Base-by-base conservation (phyloP, 2,329 filamentous ascomycete genomes). In the Ascochyta lentis region DNA sequence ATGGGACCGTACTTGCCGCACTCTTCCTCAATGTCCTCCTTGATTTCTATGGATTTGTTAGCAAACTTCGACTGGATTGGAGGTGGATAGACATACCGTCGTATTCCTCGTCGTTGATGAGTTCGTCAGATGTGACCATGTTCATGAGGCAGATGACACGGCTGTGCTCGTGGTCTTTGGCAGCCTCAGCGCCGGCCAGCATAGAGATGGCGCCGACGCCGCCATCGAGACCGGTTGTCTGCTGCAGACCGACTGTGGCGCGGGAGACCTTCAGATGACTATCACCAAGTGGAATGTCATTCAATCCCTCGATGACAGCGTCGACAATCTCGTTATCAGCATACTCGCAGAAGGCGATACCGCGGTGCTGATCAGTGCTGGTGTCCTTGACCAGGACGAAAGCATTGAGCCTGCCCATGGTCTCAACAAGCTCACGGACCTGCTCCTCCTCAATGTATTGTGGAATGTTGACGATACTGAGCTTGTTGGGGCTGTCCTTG, bases 151-250 rank as follows among this genome's bases (percentile, higher is more conserved):
- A 94, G 58, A 99, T 76, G 15, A 99, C 94, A 52, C 91, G 86
- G 63, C 90, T 90, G 57, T 89, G 87, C 65, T 96, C 92, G 31
- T 90, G 81, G 31, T 66, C 59, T 57, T 93, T 90, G 52, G 84
- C 84, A 34, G 90, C 89, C 3, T 88, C 91, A 19, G 95, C 96
- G 54, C 94, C 93, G 34, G 95, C 95, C 67, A 99, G 90, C 85
- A 97, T 92, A 46, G 93, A 96, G 88, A 99, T 98, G 60, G 95
- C 95, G 66, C 95, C 96, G 60, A 99, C 94, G 51, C 94, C 92
- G 84, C 97, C 96, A 71, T 99, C 95, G 37, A 96, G 85, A 60
- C 92, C 92, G 42, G 91, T 84, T 22, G 92, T 92, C 75, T 99
- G 95, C n/a, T 92, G 94, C 58, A 92, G 89, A 65, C 95, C 95